Conservation (phyloP, 1,284 basidiomycete species). For the Cutaneotrichosporon sp. region DNA sequence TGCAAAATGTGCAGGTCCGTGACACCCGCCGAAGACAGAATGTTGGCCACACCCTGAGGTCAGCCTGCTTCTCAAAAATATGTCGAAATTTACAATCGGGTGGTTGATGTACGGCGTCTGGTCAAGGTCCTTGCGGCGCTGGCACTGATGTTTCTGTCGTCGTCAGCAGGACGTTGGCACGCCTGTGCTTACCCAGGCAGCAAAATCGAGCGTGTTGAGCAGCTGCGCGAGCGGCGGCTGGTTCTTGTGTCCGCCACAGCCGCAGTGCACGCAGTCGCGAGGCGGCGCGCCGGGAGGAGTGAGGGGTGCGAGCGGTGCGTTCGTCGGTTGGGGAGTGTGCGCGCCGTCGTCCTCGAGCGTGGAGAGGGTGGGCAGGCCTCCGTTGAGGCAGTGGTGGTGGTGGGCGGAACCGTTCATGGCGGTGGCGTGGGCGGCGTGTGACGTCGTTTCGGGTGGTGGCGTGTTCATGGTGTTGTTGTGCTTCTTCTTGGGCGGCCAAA, state of each 20-base stretch:
- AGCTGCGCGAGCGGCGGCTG: slow-evolving; percentile 24
- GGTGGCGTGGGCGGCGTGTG: not conserved
- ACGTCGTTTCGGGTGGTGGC: slow-evolving; percentile 44
- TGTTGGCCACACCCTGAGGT: slow-evolving; percentile 42
- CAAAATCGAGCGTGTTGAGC: slow-evolving; percentile 44
- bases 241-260: slow-evolving; percentile 6
- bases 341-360: slow-evolving; percentile 6
- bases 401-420: not conserved
- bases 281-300: slow-evolving; percentile 9
- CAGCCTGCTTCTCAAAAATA: not conserved
- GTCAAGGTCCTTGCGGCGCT: slow-evolving; percentile 45
- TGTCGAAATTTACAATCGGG: slow-evolving; percentile 30
- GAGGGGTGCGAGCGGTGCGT: not conserved
- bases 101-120: slow-evolving; percentile 49
- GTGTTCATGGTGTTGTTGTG: slow-evolving; percentile 12
- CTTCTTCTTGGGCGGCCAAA: not conserved
- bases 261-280: slow-evolving; percentile 8
- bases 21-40: slow-evolving; percentile 42
- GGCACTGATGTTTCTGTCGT: slow-evolving; percentile 46
- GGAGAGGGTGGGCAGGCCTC: not conserved
- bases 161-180: not conserved
- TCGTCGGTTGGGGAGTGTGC: slow-evolving; percentile 14
- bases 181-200: slow-evolving; percentile 38
- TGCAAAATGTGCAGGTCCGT: slow-evolving; percentile 42
- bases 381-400: not conserved